Evolutionary conservation across 805 yeast species (phyloP).

Genomic region (Kluyveromyces aestuarii): DNA sequence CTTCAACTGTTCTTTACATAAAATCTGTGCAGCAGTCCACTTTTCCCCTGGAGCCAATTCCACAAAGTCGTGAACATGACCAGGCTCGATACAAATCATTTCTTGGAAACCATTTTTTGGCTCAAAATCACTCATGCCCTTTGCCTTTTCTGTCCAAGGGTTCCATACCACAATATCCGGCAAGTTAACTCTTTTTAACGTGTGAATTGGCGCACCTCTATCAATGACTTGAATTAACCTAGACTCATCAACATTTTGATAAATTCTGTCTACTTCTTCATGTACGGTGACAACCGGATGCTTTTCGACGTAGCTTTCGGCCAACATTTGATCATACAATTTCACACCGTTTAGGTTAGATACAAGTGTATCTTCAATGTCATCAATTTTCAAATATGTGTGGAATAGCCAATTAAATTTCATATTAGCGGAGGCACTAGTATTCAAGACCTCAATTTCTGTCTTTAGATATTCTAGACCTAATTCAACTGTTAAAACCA

Average conservation of each 20-base stretch:
- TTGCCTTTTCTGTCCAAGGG: conserved; percentile 86
- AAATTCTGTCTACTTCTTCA: conserved; percentile 81
- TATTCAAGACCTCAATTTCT: conserved; percentile 65
- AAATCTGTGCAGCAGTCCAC: conserved; percentile 67
- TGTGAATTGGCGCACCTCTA: conserved; percentile 61
- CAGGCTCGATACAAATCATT: conserved; percentile 95
- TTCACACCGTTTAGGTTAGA: conserved; percentile 66
- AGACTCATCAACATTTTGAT: conserved; percentile 47
- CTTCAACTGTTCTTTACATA: conserved; percentile 48
- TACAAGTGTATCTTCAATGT: conserved; percentile 69
- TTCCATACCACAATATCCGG: conserved; percentile 88
- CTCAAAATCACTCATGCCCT: conserved; percentile 76
- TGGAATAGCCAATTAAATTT: conserved; percentile 95
- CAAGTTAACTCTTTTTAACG: conserved; percentile 54
- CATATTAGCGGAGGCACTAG: conserved; percentile 45
- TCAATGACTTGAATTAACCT: conserved; percentile 61
- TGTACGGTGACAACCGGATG: conserved; percentile 66
- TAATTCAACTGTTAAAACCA: conserved; percentile 60
- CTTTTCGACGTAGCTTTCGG: conserved; percentile 53
- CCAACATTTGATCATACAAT: conserved; percentile 69
- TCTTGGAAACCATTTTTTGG: conserved; percentile 77
- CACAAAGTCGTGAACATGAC: conserved; percentile 66
- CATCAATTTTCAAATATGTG: conserved; percentile 69
- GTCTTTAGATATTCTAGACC: conserved; percentile 53
- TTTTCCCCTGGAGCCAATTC: conserved; percentile 57